Percentiles rank a stretch among this genome's conserved stretches.
These are phyloP conservation scores for Leccinum pallidistipes DNA, from an alignment of 1,284 basidiomycete genomes.

Conservation along the genomic window DNA sequence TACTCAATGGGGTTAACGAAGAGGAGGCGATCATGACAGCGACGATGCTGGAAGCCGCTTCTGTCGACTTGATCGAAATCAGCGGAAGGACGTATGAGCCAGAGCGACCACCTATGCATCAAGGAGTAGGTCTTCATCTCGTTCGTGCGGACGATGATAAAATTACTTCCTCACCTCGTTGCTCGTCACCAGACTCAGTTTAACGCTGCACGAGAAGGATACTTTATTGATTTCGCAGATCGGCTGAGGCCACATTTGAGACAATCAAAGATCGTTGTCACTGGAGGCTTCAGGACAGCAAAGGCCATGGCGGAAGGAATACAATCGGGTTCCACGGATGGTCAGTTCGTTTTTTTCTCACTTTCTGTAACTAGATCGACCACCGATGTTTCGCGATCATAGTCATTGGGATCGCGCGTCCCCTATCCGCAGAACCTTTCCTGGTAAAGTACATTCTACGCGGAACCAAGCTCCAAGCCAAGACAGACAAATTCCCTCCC, in stretches of 20 bases:
- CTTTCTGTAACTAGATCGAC: neutral
- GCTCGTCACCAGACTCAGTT: slow-evolving; percentile 30
- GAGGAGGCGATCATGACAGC: slow-evolving; percentile 47
- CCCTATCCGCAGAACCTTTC: slow-evolving; percentile 44
- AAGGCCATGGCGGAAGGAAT: slow-evolving; percentile 43
- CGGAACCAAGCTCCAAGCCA: slow-evolving; percentile 36
- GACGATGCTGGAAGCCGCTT: slow-evolving; percentile 41
- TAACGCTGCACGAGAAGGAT: slow-evolving; percentile 39
- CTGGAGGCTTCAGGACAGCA: slow-evolving; percentile 47
- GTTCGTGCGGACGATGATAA: slow-evolving; percentile 4
- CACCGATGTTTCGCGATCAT: neutral
- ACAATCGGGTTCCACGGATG: slow-evolving; percentile 29
- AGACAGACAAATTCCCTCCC: slow-evolving; percentile 28
- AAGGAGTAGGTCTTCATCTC: slow-evolving; percentile 17
- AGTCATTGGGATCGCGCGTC: slow-evolving; percentile 47
- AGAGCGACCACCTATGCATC: slow-evolving; percentile 18
- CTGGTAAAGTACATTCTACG: slow-evolving; percentile 40
- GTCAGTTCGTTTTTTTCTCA: slow-evolving; percentile 17
- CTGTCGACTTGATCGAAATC: slow-evolving; percentile 53
- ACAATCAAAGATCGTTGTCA: slow-evolving; percentile 41
- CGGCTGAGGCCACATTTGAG: slow-evolving; percentile 37
- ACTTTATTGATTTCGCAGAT: slow-evolving; percentile 43
- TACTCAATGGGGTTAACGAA: slow-evolving; percentile 24
- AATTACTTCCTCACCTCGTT: neutral
- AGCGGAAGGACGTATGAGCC: slow-evolving; percentile 46